Base-by-base conservation (phyloP, 345 rosid genomes). In the Odontarrhena argentea region DNA sequence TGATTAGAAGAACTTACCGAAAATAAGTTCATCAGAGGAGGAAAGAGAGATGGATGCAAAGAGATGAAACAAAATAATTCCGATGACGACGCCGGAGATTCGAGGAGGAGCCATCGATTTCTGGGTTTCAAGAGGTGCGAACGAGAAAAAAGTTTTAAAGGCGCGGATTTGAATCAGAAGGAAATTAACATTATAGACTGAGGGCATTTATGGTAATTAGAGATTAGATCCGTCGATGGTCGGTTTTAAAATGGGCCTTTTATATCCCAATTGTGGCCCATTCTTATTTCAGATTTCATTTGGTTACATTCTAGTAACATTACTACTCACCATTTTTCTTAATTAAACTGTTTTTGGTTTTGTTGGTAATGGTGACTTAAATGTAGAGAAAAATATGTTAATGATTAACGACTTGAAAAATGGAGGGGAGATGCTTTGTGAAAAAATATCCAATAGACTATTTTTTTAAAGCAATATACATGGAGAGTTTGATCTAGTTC, bases 81-180 rank as follows among this genome's bases (percentile, higher is more conserved):
- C 55, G 24, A 70, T 41, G 40, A 70, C 7, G 67, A 30, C 47
- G 64, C 48, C 66, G 75, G 76, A 71, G 80, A 68, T 69, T 63
- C 80, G 80, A 60, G 44, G 38, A 34, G 42, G 51, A 44, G 32
- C 86, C 91, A 85, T 83, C 65, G 79, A 40, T 42, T 46, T 55
- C 68, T 75, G 53, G 74, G 45, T 12, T 64, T 36, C 25, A 9
- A 53, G 43, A 36, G 6, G 66, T 30, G 24, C 45, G 2, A 4
- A 6, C 28, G n/a, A 7, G 25, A 50, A 4, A 28, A 18, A n/a
- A 7, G 9, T 26, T 12, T 32, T n/a, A 35, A 55, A 61, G 67
- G 81, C 79, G 70, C 74, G 69, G 54, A 44, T 59, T 78, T 74
- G 74, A 65, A 82, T 64, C 8, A 36, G 36, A 12, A 49, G 6